A percentile compares a stretch with the other conserved stretches of the same genome.
phyloP scores from a whole-genome alignment of 345 rosid genomes.

The Arabis hirsuta region DNA sequence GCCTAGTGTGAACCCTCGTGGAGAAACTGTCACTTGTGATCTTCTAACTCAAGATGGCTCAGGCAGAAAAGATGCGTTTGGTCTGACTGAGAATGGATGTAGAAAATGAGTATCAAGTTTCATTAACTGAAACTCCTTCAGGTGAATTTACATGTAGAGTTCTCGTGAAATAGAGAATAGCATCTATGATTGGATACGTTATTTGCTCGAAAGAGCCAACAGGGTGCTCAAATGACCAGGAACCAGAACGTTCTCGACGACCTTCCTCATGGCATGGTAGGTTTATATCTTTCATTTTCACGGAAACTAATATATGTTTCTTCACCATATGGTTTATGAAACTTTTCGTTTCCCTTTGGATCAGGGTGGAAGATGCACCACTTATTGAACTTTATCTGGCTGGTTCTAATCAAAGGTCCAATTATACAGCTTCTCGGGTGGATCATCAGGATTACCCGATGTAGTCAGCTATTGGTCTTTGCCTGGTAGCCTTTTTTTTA shows the following conservation, averaged over 20 bases:
- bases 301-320: slow-evolving; percentile 1
- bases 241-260: slow-evolving; percentile 54
- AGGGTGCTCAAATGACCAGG: slow-evolving; percentile 43
- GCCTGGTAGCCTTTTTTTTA: slow-evolving; percentile 30
- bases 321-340: slow-evolving; percentile 34
- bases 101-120: no score
- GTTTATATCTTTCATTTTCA: slow-evolving; percentile 16
- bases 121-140: no score
- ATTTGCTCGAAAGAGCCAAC: no score
- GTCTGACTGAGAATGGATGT: slow-evolving; percentile 29
- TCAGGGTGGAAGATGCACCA: slow-evolving; percentile 90
- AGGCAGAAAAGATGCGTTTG: slow-evolving; percentile 18
- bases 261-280: slow-evolving; percentile 90
- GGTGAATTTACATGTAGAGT: no score
- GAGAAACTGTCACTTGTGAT: slow-evolving; percentile 30
- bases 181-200: no score
- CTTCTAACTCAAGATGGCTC: slow-evolving; percentile 42
- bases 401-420: slow-evolving; percentile 52
- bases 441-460: slow-evolving; percentile 43
- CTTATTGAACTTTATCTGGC: slow-evolving; percentile 78
- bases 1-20: slow-evolving; percentile 30
- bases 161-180: no score
- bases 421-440: slow-evolving; percentile 39
- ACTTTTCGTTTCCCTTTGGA: slow-evolving; percentile 25
- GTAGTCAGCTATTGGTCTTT: slow-evolving; percentile 54